Evolutionary conservation across 2,329 filamentous ascomycete genomes (phyloP), one percentile per base, ranked within the genome.

Genomic region (Tolypocladium nubicola): DNA sequence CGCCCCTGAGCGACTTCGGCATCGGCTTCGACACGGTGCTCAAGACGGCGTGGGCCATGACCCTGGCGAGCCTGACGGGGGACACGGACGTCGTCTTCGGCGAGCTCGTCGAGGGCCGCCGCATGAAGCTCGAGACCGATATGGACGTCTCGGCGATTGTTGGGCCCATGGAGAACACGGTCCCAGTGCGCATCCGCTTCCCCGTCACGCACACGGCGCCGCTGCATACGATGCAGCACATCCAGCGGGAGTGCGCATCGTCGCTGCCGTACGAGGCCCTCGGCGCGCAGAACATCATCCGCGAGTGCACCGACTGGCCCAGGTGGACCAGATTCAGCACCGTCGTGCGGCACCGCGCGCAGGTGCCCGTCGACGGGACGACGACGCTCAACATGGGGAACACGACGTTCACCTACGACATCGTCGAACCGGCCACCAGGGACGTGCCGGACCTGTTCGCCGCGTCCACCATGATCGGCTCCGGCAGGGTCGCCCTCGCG

Each of bases 1-100:
- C 71, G 8, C 71, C 75, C 11, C 64, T 78, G 4, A 63, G 71
- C 9, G 74, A 73, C 40, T 68, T 79, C 4, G 75, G 74, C 10
- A 73, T 81, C 58, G 71, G 73, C 0, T 78, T 79, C 41, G 77
- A 80, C 58, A 76, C 78, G 0, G 73, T 84, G 3, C 70, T 84
- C 39, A 83, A 82, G 64, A 76, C 79, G 0, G 81, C 81, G 0
- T 85, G 82, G 81, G 77, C 80, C 1, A 75, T 80, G 59, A 75
- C 79, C 0, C 73, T 85, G 8, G 77, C 79, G 0, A 78, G 74
- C 30, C 67, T 83, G 11, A 76, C 79, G 0, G 75, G 72, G 0
- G 70, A 66, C 0, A 68, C 74, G 7, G 82, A 85, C 47, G 74
- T 85, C 8, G 73, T 83, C 4, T 84, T 84, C 57, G 82, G 81